A percentile compares a stretch with the other conserved stretches of the same genome.
phyloP scores from a whole-genome alignment of 2,329 filamentous ascomycete genomes.

The Allantophomopsis lycopodina region DNA sequence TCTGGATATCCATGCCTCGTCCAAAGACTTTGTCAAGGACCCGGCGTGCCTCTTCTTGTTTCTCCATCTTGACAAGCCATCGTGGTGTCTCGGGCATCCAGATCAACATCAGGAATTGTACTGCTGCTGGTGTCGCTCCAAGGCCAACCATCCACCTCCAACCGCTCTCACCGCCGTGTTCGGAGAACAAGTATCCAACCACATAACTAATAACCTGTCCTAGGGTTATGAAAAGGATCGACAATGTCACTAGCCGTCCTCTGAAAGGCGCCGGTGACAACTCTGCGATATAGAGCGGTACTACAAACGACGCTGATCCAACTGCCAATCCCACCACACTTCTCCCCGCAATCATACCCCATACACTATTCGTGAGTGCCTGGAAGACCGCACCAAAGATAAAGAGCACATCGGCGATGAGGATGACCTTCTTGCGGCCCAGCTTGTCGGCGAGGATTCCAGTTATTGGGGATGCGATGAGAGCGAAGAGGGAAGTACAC shows the following conservation, averaged over 20 bases:
- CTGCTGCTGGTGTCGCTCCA: slow-evolving; percentile 59
- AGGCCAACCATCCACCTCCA: slow-evolving; percentile 92
- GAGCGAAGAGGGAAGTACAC: slow-evolving; percentile 53
- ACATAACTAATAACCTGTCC: slow-evolving; percentile 86
- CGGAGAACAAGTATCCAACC: slow-evolving; percentile 62
- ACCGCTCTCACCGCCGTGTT: slow-evolving; percentile 37
- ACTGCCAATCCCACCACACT: slow-evolving; percentile 60
- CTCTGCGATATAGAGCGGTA: slow-evolving; percentile 81
- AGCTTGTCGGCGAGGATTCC: slow-evolving; percentile 48
- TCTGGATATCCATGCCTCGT: slow-evolving; percentile 23
- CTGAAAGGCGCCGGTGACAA: slow-evolving; percentile 63
- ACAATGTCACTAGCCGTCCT: slow-evolving; percentile 70
- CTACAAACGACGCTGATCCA: slow-evolving; percentile 67
- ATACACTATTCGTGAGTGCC: slow-evolving; percentile 41
- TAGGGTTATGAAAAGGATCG: slow-evolving; percentile 70
- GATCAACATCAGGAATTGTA: slow-evolving; percentile 56
- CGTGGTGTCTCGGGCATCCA: slow-evolving; percentile 80
- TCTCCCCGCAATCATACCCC: slow-evolving; percentile 52
- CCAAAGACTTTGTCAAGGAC: slow-evolving; percentile 57
- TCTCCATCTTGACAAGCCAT: slow-evolving; percentile 65
- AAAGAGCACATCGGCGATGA: slow-evolving; percentile 54
- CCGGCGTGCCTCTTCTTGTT: slow-evolving; percentile 42
- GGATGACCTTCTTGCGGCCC: slow-evolving; percentile 48
- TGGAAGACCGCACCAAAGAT: slow-evolving; percentile 53
- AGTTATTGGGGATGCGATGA: slow-evolving; percentile 47